These are phyloP conservation scores for Arthrobotrys entomopaga DNA, from an alignment of 2,329 filamentous ascomycete species.

Conservation along the genomic window DNA sequence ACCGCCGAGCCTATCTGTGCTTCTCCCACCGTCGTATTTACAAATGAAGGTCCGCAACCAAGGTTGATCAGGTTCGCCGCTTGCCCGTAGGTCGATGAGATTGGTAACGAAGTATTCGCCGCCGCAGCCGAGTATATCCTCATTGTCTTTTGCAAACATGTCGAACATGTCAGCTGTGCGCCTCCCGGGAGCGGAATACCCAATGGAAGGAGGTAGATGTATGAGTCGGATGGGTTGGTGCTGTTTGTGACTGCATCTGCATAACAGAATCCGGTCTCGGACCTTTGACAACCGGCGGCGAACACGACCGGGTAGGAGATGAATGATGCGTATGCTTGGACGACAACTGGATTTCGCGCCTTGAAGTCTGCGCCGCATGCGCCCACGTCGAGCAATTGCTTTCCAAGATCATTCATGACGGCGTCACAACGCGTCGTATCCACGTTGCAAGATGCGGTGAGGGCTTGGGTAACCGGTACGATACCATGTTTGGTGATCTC, in stretches of 20 bases:
- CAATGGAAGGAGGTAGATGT: slow-evolving; percentile 86
- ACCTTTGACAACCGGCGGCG: slow-evolving; percentile 79
- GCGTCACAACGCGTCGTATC: slow-evolving; percentile 73
- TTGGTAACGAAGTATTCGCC: slow-evolving; percentile 71
- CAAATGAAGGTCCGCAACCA: slow-evolving; percentile 69
- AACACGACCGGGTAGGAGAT: slow-evolving; percentile 81
- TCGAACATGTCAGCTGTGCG: slow-evolving; percentile 77
- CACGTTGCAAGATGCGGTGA: slow-evolving; percentile 80
- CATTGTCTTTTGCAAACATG: slow-evolving; percentile 84
- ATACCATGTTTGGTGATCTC: slow-evolving; percentile 74
- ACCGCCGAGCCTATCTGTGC: slow-evolving; percentile 39
- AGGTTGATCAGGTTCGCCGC: slow-evolving; percentile 80
- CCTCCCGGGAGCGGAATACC: slow-evolving; percentile 75
- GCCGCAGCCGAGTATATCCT: slow-evolving; percentile 77
- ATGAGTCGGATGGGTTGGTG: slow-evolving; percentile 75
- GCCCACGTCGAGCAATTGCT: slow-evolving; percentile 69
- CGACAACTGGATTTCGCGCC: slow-evolving; percentile 74
- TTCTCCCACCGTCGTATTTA: slow-evolving; percentile 64
- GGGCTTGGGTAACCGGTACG: slow-evolving; percentile 76
- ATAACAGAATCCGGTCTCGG: slow-evolving; percentile 70
- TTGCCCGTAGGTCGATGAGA: slow-evolving; percentile 74
- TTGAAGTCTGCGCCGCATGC: slow-evolving; percentile 79
- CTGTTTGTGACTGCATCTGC: slow-evolving; percentile 83
- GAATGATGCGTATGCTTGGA: slow-evolving; percentile 79
- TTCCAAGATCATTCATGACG: slow-evolving; percentile 73